Percentiles rank a stretch among this genome's conserved stretches.
These are phyloP conservation scores for Phascolomyces articulosus DNA, from an alignment of 371 early-diverging fungal species.

Conservation along the genomic window DNA sequence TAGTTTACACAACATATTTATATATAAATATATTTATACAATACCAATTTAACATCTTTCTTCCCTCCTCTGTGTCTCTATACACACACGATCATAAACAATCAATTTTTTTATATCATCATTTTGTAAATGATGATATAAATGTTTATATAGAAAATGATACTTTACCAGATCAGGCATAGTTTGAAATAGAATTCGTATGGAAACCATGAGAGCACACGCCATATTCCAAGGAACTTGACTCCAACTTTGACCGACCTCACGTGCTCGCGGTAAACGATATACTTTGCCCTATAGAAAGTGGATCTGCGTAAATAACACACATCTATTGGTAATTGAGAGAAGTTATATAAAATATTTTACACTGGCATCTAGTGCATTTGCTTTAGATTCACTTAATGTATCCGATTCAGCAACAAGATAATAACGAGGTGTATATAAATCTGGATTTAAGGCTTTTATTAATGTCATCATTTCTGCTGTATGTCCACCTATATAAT, in stretches of 20 bases:
- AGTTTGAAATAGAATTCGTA: slow-evolving; percentile 31
- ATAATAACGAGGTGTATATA: slow-evolving; percentile 66
- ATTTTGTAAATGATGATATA: no score
- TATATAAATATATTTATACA: no score
- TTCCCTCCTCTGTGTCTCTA: no score
- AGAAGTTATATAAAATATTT: no score
- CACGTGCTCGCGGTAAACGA: slow-evolving; percentile 67
- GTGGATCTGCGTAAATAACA: no score
- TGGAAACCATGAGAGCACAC: slow-evolving; percentile 42
- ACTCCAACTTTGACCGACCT: slow-evolving; percentile 72
- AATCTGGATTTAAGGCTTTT: slow-evolving; percentile 39
- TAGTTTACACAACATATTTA: slow-evolving; percentile 20
- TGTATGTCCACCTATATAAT: slow-evolving; percentile 69
- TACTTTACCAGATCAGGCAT: slow-evolving; percentile 63
- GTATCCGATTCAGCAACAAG: slow-evolving; percentile 63
- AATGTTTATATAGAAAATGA: neutral
- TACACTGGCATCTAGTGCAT: slow-evolving; percentile 40
- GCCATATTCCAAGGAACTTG: slow-evolving; percentile 61
- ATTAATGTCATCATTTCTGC: slow-evolving; percentile 81
- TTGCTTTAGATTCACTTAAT: slow-evolving; percentile 60
- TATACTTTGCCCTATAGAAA: slow-evolving; percentile 46
- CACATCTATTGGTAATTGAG: no score
- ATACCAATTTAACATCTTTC: no score
- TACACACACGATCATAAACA: no score
- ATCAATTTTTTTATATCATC: no score